Conservation (phyloP, 2,329 filamentous ascomycete species). For the Penicillium sp. region DNA sequence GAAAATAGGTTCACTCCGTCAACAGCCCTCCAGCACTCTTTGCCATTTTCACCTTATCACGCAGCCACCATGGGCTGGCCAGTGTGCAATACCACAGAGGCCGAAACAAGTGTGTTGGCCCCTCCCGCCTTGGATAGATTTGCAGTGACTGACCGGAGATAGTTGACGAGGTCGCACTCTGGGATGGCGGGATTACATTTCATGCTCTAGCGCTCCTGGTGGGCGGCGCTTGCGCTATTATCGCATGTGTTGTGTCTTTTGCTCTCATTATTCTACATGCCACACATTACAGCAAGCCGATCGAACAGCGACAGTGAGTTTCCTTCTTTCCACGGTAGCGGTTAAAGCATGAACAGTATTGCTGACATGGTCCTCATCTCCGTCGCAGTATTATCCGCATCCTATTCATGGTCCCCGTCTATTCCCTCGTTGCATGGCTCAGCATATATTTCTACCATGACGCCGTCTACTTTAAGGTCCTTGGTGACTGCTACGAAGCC, state of each 20-base stretch:
- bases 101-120: constrained; percentile 39
- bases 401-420: constrained; percentile 80
- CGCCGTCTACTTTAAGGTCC: constrained; percentile 74
- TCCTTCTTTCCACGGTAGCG: constrained; percentile 56
- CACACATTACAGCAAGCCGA: constrained; percentile 58
- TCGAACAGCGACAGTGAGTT: constrained; percentile 62
- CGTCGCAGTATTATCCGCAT: constrained; percentile 73
- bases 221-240: constrained; percentile 51
- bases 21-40: neutral
- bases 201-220: constrained; percentile 56
- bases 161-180: constrained; percentile 51
- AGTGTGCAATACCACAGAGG: constrained; percentile 51
- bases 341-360: neutral
- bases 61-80: constrained; percentile 41
- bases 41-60: constrained; percentile 4
- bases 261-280: constrained; percentile 57
- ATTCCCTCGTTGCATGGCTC: constrained; percentile 69
- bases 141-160: constrained; percentile 11
- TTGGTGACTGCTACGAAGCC: constrained; percentile 81
- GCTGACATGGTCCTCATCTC: constrained; percentile 47
- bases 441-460: constrained; percentile 71
- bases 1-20: constrained; percentile 8
- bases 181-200: constrained; percentile 52
- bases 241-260: constrained; percentile 51
- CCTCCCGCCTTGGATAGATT: neutral